Evolutionary conservation across 257 asterid species (phyloP).

Genomic region (Lavandula angustifolia): DNA sequence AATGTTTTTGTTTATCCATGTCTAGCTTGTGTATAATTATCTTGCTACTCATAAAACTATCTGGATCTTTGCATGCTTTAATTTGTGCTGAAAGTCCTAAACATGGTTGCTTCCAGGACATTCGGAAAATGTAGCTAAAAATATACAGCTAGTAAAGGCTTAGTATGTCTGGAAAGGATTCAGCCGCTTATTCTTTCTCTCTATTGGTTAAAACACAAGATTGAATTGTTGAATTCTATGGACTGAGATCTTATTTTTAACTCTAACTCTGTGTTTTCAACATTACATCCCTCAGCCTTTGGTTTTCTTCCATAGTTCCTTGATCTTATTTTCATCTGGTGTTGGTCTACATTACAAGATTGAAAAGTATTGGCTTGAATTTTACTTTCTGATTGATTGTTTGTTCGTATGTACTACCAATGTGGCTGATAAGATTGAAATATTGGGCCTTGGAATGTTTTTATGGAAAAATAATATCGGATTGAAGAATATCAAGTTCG

Average conservation of each 20-base stretch:
- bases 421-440: too few species aligned
- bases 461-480: too few species aligned
- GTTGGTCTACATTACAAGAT: background rate
- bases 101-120: constrained; percentile 4
- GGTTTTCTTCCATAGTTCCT: constrained; percentile 14
- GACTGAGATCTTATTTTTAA: background rate
- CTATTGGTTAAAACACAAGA: too few species aligned
- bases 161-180: background rate
- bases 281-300: background rate
- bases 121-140: constrained; percentile 7
- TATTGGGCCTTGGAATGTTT: too few species aligned
- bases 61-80: background rate
- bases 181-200: too few species aligned
- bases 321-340: background rate
- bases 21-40: constrained; percentile 1
- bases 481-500: too few species aligned
- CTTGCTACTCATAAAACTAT: background rate
- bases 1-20: background rate
- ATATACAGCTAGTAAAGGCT: background rate
- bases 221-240: background rate
- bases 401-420: background rate
- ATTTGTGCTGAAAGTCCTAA: constrained; percentile 18
- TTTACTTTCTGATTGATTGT: constrained; percentile 1
- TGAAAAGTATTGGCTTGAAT: constrained; percentile 2
- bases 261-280: constrained; percentile 7